These are phyloP conservation scores for Russula lepida DNA, from an alignment of 768 basidiomycete genomes.

Conservation along the genomic window DNA sequence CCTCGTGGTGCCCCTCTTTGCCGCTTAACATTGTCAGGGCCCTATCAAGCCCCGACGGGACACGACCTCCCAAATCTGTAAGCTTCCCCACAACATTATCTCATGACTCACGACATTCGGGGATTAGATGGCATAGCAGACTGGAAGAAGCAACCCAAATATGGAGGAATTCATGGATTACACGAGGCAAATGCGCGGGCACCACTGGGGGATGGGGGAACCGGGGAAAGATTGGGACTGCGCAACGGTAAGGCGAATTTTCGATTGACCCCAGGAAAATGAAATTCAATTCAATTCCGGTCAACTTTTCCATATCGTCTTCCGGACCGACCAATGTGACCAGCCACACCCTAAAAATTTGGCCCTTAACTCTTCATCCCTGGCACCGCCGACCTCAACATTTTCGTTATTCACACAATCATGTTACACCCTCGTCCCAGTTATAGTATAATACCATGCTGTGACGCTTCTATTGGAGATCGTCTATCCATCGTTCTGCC, in stretches of 20 bases:
- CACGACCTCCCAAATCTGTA: neutral
- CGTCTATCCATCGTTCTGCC: neutral
- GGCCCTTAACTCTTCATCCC: neutral
- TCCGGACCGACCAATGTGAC: constrained; percentile 1
- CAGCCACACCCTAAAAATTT: neutral
- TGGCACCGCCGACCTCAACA: neutral
- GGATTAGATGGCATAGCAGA: neutral
- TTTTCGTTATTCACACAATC: constrained; percentile 3
- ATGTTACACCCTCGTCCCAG: neutral
- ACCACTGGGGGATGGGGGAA: neutral
- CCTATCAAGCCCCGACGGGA: constrained; percentile 5
- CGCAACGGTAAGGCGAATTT: neutral
- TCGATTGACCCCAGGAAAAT: neutral
- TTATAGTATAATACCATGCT: neutral
- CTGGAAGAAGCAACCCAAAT: neutral
- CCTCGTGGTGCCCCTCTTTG: constrained; percentile 4
- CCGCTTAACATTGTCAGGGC: neutral
- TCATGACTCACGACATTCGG: neutral
- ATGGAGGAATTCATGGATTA: neutral
- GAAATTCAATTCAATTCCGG: neutral
- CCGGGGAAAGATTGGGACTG: neutral
- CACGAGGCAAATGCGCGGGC: constrained; percentile 6
- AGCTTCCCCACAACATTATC: neutral
- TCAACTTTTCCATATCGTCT: neutral
- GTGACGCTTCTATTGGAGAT: neutral